Conservation (phyloP, 306 rosid species). For the Quercus variabilis region DNA sequence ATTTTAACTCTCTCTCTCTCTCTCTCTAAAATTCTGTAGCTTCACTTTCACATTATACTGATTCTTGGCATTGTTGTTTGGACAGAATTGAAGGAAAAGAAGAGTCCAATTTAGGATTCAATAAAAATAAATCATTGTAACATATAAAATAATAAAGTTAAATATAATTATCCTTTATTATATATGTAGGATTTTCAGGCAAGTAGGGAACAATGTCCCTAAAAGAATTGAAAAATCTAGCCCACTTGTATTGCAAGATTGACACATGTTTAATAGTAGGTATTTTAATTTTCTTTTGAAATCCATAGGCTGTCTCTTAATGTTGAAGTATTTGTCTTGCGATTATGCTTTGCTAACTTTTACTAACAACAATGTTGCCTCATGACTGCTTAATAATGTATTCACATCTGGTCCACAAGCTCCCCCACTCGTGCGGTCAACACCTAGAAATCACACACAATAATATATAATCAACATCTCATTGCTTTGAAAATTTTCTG, state of each 20-base stretch:
- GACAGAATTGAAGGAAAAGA: not conserved
- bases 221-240: constrained; percentile 6
- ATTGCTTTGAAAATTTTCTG: constrained; percentile 36
- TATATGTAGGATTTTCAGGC: constrained; percentile 19
- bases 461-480: not conserved
- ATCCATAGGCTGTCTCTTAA: constrained; percentile 23
- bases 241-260: not conserved
- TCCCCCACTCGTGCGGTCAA: constrained; percentile 72
- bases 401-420: constrained; percentile 27
- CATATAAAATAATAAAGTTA: not conserved
- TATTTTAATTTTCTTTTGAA: constrained; percentile 9
- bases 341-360: constrained; percentile 29
- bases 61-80: not conserved
- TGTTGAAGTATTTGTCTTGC: constrained; percentile 26
- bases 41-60: not conserved
- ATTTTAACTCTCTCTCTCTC: not conserved
- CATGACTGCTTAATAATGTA: constrained; percentile 9
- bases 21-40: not conserved
- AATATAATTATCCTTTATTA: constrained; percentile 1
- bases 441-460: constrained; percentile 21
- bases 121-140: not conserved
- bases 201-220: constrained; percentile 15
- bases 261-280: constrained; percentile 9
- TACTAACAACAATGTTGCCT: constrained; percentile 23
- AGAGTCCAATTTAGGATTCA: not conserved